Evolutionary conservation across 2,329 filamentous ascomycete species (phyloP), one percentile per base, ranked within the genome.

Genomic region (Sclerotinia nivalis): DNA sequence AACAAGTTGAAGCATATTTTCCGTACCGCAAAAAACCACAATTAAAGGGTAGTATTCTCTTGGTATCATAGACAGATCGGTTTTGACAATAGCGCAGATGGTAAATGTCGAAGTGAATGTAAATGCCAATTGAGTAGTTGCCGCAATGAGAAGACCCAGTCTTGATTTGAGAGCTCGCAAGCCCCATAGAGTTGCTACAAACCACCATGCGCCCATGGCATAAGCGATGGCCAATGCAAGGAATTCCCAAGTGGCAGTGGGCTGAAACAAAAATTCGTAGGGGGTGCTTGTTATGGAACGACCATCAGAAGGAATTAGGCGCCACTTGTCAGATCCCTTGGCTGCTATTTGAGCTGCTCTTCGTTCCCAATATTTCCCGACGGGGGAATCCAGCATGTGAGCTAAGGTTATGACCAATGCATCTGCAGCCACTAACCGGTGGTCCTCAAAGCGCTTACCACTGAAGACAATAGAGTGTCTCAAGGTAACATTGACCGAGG

Each of bases 21-120:
- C 91, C 45, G 94, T 81, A 64, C 92, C 93, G 81, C 93, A 69
- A 1, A 89, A 86, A 52, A 93, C 84, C 12, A 94, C 87, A n/a
- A 93, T 90, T 13, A 93, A 85, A 0, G 92, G 92, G 77, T 93
- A 95, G 49, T 88, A 88, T 66, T 89, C 89, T 71, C 89, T 85
- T 3, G 92, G 92, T 64, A 95, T 90, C 73, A 87, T 88, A 13
- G 90, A 91, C 22, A 95, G 81, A 75, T 94, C 90, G 75, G 94
- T 87, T 72, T 90, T 89, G 72, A 93, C 85, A 59, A 93, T 84
- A 47, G 91, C 91, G 76, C 92, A 94, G 50, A 95, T 84, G 0
- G 91, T 93, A 76, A 95, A 92, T 79, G 91, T 93, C 5, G 91
- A 92, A 80, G 92, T 84, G 75, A 93, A 89, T 22, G 91, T 92